Evolutionary conservation across 192 early-diverging fungal genomes (phyloP), one percentile per base, ranked within the genome.

Genomic region (Borealophlyctis nickersoniae): DNA sequence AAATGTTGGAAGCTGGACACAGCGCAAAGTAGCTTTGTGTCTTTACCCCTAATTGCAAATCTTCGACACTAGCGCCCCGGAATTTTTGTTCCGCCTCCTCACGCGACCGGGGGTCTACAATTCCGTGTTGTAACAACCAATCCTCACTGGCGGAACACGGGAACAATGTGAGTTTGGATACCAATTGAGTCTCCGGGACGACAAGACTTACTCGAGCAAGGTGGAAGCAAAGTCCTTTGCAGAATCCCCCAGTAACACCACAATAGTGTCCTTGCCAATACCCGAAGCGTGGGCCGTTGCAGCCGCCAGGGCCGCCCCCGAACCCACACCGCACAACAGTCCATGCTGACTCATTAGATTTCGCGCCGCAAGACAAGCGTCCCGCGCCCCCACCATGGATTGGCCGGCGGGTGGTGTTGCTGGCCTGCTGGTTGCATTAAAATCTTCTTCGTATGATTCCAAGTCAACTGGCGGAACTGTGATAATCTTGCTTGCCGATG

Each of bases 1-100:
- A 53, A 53, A 53, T 7, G 52, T 7, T 14, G 9, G 52, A 23
- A 27, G n/a, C n/a, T n/a, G n/a, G n/a, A n/a, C n/a, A n/a, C n/a
- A n/a, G n/a, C n/a, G n/a, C n/a, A n/a, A n/a, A n/a, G n/a, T n/a
- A n/a, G n/a, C n/a, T n/a, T n/a, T n/a, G n/a, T 48, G 11, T 11
- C 11, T 24, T 7, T 0, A 86, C 87, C 0, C 90, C 90, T 11
- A 94, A 67, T 63, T 94, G 92, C 27, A 92, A 71, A 56, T 94
- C 92, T 63, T 94, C 92, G 4, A 92, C 86, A 45, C 83, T 86
- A 1, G 91, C 91, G 35, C 81, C 90, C 2, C 92, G 82, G 63
- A 87, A 92, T 64, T 89, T 83, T 23, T 85, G 84, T 33, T 85
- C 83, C 24, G 85, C 67, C 4, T 83, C 77, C 56, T 67, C 67